Base-by-base conservation (phyloP, 345 rosid species). In the Hibiscus mutabilis region DNA sequence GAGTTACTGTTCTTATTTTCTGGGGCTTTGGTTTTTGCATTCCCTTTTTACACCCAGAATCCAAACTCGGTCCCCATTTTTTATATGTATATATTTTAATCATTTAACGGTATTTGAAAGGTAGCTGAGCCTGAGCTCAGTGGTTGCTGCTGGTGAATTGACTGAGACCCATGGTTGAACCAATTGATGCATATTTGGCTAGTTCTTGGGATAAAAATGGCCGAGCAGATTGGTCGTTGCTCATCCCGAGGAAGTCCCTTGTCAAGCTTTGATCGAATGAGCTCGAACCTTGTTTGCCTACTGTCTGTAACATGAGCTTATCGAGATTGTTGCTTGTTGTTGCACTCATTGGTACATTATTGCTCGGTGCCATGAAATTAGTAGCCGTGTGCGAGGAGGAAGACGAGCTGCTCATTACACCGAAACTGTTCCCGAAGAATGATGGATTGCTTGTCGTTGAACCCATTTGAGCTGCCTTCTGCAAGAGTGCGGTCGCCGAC, bases 381-480 rank as follows among this genome's bases (percentile, higher is more conserved):
- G 69, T 80, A 5, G 78, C 71, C 37, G 68, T 42, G 75, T 68
- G 22, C 74, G 68, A 76, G 47, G 90, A 84, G 62, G 86, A 74
- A 7, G 89, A 74, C 2, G 86, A 76, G 52, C 31, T 57, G 47
- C 31, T 57, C 79, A 90, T 82, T 10, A 89, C 65, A 33, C 88
- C 85, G 58, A 82, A 77, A 68, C 74, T 40, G 24, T 67, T 82
- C 44, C 79, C 84, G 22, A 85, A 77, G 60, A 85, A 71, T 27
- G 89, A 77, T 1, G 85, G 84, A 56, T 83, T 88, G 88, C 89
- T 87, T 80, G 91, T 83, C 27, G 91, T 85, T 27, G 97, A 93
- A 2, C 98, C 98, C 82, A 93, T 91, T 71, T 89, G 97, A 5
- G 98, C 98, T 29, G 97, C 98, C 66, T 93, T 91, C 63, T 88